These are phyloP conservation scores for Rhazya stricta DNA, from an alignment of 257 asterid species.

Conservation along the genomic window DNA sequence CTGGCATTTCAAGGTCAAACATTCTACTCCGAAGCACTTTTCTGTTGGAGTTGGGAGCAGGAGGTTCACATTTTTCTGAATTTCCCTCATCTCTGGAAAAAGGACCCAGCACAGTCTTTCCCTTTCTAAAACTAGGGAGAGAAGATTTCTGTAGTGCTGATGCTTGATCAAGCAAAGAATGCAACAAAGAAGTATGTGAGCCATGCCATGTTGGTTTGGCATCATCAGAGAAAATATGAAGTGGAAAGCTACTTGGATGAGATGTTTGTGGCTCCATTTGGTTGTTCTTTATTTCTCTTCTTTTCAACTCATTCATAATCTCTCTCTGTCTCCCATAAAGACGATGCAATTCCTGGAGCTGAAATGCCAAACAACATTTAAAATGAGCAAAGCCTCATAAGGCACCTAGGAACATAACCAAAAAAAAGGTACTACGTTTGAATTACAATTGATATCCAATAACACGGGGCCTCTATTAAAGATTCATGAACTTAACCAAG, in stretches of 20 bases:
- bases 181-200: slow-evolving; percentile 25
- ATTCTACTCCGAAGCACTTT: slow-evolving; percentile 17
- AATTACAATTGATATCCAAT: neutral
- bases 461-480: neutral
- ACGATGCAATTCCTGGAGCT: slow-evolving; percentile 86
- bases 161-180: slow-evolving; percentile 21
- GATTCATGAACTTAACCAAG: neutral
- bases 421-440: neutral
- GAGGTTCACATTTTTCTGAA: slow-evolving; percentile 16
- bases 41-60: slow-evolving; percentile 11
- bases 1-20: slow-evolving; percentile 26
- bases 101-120: slow-evolving; percentile 9
- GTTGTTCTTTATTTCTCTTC: slow-evolving; percentile 17
- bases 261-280: slow-evolving; percentile 25
- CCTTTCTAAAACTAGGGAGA: slow-evolving; percentile 17
- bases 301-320: slow-evolving; percentile 51
- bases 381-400: neutral
- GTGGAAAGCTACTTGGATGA: slow-evolving; percentile 17
- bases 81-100: slow-evolving; percentile 14
- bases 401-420: neutral
- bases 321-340: slow-evolving; percentile 59
- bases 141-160: slow-evolving; percentile 17
- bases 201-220: slow-evolving; percentile 21
- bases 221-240: slow-evolving; percentile 25
- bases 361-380: slow-evolving; percentile 12